phyloP scores from a whole-genome alignment of 805 yeast species.

The Lachancea mirantina region DNA sequence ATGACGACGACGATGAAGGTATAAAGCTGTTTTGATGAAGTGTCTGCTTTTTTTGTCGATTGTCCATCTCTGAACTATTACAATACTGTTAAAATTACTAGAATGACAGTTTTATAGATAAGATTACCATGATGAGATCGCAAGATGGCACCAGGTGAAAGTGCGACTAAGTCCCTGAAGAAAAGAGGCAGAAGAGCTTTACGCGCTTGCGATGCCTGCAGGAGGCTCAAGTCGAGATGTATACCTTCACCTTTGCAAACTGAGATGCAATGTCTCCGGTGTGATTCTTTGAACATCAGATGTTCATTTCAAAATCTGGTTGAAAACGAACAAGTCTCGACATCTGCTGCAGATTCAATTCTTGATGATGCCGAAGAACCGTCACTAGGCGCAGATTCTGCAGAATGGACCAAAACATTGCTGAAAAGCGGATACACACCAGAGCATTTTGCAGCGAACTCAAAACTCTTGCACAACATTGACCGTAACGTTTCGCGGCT shows the following conservation, averaged over 20 bases:
- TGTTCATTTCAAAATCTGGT: slow-evolving; percentile 43
- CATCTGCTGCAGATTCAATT: no score
- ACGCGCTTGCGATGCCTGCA: slow-evolving; percentile 49
- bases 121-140: no score
- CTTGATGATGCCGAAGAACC: not conserved
- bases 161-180: no score
- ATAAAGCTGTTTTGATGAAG: no score
- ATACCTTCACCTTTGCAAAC: slow-evolving; percentile 41
- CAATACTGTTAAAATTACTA: no score
- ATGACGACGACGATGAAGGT: no score
- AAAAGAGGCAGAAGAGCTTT: slow-evolving; percentile 33
- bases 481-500: slow-evolving; percentile 13
- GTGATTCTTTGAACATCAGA: slow-evolving; percentile 42
- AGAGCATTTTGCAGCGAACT: slow-evolving; percentile 11
- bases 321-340: no score
- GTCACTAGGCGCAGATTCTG: slow-evolving; percentile 9
- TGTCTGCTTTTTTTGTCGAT: no score
- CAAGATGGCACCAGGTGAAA: no score
- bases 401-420: slow-evolving; percentile 13
- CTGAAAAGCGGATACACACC: slow-evolving; percentile 15
- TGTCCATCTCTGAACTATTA: no score
- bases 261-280: slow-evolving; percentile 48
- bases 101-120: no score
- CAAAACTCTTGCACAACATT: slow-evolving; percentile 14
- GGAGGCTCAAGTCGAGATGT: slow-evolving; percentile 56